Conservation (phyloP, 208 protist species). For the Acanthamoeba quina region DNA sequence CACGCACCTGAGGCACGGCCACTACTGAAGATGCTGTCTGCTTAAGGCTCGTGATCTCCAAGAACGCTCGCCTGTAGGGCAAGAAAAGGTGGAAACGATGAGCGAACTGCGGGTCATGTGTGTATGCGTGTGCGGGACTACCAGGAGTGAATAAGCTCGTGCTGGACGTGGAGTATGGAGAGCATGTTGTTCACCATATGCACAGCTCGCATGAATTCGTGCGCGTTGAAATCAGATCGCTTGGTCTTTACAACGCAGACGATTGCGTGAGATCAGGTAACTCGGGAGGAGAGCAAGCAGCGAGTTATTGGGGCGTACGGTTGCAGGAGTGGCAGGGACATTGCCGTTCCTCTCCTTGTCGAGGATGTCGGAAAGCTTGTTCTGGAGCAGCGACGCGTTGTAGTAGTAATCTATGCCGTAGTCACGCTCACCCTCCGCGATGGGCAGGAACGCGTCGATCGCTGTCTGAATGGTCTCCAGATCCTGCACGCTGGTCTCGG, state of each 20-base stretch:
- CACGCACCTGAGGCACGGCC: neutral
- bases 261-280: neutral
- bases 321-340: neutral
- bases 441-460: neutral
- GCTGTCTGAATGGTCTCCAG: neutral
- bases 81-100: neutral
- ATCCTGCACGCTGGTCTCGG: neutral
- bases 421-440: neutral
- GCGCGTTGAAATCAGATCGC: neutral
- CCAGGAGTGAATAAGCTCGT: neutral
- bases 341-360: neutral
- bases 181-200: neutral
- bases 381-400: neutral
- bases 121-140: neutral
- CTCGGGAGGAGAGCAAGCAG: neutral
- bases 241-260: neutral
- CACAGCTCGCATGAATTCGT: neutral
- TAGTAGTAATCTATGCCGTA: constrained; percentile 27
- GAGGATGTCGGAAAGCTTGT: neutral
- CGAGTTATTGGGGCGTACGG: neutral
- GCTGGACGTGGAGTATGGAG: constrained; percentile 1
- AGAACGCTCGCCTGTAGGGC: neutral
- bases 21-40: neutral
- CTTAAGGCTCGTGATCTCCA: neutral
- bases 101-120: neutral